These are phyloP conservation scores for Claviceps sorghi DNA, from an alignment of 2,329 filamentous ascomycete species.

Conservation along the genomic window DNA sequence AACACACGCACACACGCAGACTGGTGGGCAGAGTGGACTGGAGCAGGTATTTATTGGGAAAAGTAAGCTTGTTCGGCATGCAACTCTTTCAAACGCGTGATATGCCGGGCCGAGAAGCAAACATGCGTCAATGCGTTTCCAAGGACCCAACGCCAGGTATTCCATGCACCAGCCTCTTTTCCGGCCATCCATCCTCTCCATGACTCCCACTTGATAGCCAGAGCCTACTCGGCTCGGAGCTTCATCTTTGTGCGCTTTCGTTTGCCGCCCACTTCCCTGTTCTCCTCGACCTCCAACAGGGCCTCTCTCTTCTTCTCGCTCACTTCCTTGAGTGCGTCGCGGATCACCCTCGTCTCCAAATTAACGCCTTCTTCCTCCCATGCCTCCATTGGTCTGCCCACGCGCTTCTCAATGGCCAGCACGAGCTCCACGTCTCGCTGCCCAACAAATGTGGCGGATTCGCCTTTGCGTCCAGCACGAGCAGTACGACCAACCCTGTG, in stretches of 20 bases:
- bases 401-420: constrained; percentile 75
- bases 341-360: constrained; percentile 75
- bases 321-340: constrained; percentile 75
- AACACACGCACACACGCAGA: too few relatives aligned
- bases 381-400: constrained; percentile 64
- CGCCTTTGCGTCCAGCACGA: constrained; percentile 71
- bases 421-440: constrained; percentile 86
- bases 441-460: constrained; percentile 76
- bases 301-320: constrained; percentile 94
- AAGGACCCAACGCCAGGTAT: too few relatives aligned
- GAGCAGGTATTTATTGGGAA: too few relatives aligned
- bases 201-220: too few relatives aligned
- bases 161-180: too few relatives aligned
- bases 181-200: background rate
- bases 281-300: constrained; percentile 78
- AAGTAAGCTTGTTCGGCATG: too few relatives aligned
- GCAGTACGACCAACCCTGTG: constrained; percentile 93
- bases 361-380: constrained; percentile 89
- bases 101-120: too few relatives aligned
- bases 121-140: too few relatives aligned
- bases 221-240: constrained; percentile 22
- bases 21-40: too few relatives aligned
- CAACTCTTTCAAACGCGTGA: too few relatives aligned
- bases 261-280: constrained; percentile 83
- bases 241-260: constrained; percentile 48